Evolutionary conservation across 78 protist species (phyloP), one percentile per base, ranked within the genome.

Genomic region (Dictyostelium intermedium): DNA sequence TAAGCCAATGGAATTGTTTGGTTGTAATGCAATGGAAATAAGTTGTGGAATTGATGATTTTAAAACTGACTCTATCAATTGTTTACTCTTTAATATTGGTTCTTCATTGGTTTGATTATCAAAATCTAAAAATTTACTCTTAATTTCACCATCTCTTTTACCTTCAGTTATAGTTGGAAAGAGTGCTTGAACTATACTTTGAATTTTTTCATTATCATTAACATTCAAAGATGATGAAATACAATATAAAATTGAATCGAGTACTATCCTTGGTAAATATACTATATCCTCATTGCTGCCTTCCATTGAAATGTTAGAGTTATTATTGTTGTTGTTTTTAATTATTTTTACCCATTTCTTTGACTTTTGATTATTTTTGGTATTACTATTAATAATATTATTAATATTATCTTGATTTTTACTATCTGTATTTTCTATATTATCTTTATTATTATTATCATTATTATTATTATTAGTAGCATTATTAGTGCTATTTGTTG

Each of bases 201-300:
- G 60, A 77, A 43, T 41, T n/a, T 41, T 60, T 16, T 9, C 30
- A 77, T n/a, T 32, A 80, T 30, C 30, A 80, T 16, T 50, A 47
- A 5, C 20, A 78, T 34, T 41, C 6, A 37, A 37, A 80, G 30
- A 16, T 25, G 41, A 35, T 50, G 73, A 80, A 47, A 80, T 11
- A 9, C 61, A 80, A 80, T 80, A 80, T 16, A 80, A 50, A 50
- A 80, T 50, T 30, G 85, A 30, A 50, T 80, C 85, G 0, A 80
- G 34, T 16, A 80, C 39, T 27, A 80, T 27, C 14, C 70, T 80
- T 80, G 85, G 85, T 37, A 80, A 20, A 80, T 80, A 32, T 25
- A 80, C 50, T 56, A 56, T 56, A 56, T 56, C 66, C 20, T 56
- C 66, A 56, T 56, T 56, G 20, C 20, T 20, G 20, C 20, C 66